phyloP scores from a whole-genome alignment of 345 rosid genomes.

The Eucalyptus tenuipes region DNA sequence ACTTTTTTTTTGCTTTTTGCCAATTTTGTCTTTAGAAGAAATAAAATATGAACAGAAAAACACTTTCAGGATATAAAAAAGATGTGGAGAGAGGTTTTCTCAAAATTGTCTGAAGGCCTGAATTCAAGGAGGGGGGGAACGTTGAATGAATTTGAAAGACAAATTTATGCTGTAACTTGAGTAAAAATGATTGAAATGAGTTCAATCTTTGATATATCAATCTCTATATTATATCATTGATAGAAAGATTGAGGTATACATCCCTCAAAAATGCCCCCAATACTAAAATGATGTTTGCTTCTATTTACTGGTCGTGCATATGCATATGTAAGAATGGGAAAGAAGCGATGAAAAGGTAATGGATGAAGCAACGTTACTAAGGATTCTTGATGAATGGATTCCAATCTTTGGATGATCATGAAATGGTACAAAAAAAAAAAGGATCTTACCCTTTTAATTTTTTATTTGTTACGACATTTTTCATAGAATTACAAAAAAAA shows the following conservation, averaged over 20 bases:
- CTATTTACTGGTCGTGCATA: fast-evolving
- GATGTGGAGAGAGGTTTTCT: neutral
- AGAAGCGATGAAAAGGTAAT: neutral
- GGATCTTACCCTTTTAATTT: neutral
- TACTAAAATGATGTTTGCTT: neutral
- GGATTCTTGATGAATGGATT: neutral
- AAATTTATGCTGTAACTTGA: neutral
- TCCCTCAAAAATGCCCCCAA: fast-evolving
- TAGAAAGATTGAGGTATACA: neutral
- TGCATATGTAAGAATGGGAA: fast-evolving
- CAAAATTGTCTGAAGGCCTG: neutral
- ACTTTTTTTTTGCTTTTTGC: neutral
- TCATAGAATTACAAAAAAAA: fast-evolving
- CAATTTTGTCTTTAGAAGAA: neutral
- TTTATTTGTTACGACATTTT: neutral
- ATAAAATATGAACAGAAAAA: neutral
- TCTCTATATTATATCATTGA: neutral
- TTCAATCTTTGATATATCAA: fast-evolving
- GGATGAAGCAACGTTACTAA: neutral
- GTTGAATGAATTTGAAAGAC: neutral
- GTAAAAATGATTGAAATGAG: neutral
- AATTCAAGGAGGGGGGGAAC: neutral
- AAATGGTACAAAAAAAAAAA: fast-evolving
- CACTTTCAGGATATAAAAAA: neutral
- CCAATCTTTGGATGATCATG: neutral